Base-by-base conservation (phyloP, 2,329 filamentous ascomycete species). In the Arachnopeziza araneosa region DNA sequence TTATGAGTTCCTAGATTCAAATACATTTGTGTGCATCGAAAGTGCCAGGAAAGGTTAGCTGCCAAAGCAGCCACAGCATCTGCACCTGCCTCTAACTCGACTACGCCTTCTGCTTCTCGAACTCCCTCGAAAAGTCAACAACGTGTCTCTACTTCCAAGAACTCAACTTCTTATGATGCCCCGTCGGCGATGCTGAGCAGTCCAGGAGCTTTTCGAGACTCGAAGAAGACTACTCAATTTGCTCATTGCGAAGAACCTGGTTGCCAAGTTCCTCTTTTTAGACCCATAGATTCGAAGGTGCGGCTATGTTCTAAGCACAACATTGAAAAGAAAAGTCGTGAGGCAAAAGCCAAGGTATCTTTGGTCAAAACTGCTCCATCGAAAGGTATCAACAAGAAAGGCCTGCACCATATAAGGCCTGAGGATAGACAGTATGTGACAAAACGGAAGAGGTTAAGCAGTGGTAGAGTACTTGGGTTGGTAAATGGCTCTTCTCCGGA, bases 391-490 rank as follows among this genome's bases (percentile, higher is more conserved):
- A 55, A 64, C 10, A 68, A 69, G 51, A 54, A 26, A 7, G 67
- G 66, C n/a, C 24, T 68, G 24, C 63, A 69, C 26, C 52, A 52
- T 30, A 14, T 64, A n/a, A 60, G 60, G 24, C 64, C 61, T 24
- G 65, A 68, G 12, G 65, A 66, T 49, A 62, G 64, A 54, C 61
- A 58, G 22, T 55, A 51, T 22, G 26, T 63, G 36, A 30, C 9
- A 30, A 67, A 64, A 55, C 55, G 56, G 48, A 64, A 63, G 36
- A 44, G 17, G 17, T 44, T 12, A 8, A 14, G 36, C 36, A 44
- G 36, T 19, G 36, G 36, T 44, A 44, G 17, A 44, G 36, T 44
- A 44, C 36, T 4, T 2, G 6, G 3, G 17, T 14, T 14, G 17
- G 10, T 19, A 44, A 19, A 6, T 44, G 36, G 5, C 17, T 19